Evolutionary conservation across 148 eudicot genomes (phyloP), one percentile per base, ranked within the genome.

Genomic region (Rhododendron griersonianum): DNA sequence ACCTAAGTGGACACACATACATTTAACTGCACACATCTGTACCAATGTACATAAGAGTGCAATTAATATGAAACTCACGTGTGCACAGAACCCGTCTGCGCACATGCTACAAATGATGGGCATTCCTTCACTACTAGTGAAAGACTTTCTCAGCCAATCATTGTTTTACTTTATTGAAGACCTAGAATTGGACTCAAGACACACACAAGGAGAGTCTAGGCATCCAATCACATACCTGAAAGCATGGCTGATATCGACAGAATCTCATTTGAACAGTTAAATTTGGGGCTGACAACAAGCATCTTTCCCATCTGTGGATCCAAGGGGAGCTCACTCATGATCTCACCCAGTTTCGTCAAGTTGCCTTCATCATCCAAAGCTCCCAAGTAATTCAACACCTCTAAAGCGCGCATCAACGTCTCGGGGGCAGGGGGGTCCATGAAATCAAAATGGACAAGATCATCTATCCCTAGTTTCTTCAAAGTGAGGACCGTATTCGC

Each of bases 361-460:
- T 95, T 93, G 44, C 98, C 98, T n/a, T 95, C 98, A 87, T 95
- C 98, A 84, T 94, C 98, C 86, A 94, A 84, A 1, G 98, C 98
- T 80, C 98, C 98, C 86, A 94, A 90, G 89, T 95, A 95, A 89
- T 94, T 95, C 88, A 94, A 81, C 28, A 94, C 95, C 91, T 95
- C 98, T 74, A 95, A 81, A 2, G 98, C 98, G 19, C 98, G 93
- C 98, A 95, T 95, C 84, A 95, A 82, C 2, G 98, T 95, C 91
- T 95, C 98, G 2, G 97, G 98, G 50, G 99, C 98, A 55, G 96
- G 98, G 39, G 98, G 98, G 48, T 96, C 98, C 98, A 96, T 96
- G 84, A 96, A 96, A 88, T 96, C 98, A 87, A 96, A 96, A 87
- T 96, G 98, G 37, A 96, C 98, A 76, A 96, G 90, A 87, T 96